Conservation (phyloP, 371 early-diverging fungal species). For the Polyrhizophydium stewartii region DNA sequence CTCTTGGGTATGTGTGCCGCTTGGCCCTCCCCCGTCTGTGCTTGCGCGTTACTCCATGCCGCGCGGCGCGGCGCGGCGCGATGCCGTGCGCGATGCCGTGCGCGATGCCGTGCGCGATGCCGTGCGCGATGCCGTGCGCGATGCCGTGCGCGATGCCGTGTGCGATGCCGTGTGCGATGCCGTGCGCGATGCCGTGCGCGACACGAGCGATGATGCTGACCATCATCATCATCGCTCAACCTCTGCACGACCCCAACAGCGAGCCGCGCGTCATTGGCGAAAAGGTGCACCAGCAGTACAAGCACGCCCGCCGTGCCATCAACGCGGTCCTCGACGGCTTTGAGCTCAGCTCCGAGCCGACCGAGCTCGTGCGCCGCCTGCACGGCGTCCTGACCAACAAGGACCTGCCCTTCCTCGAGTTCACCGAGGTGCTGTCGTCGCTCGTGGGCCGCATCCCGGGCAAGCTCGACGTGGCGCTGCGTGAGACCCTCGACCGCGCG, state of each 20-base stretch:
- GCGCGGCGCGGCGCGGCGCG: too few species aligned
- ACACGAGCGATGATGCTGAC: background rate
- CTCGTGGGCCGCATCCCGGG: constrained; percentile 84
- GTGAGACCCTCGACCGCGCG: constrained; percentile 24
- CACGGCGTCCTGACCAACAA: constrained; percentile 69
- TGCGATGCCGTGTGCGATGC: too few species aligned
- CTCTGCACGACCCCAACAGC: constrained; percentile 9
- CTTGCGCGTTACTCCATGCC: too few species aligned
- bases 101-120: too few species aligned
- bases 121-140: too few species aligned
- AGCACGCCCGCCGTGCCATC: constrained; percentile 55
- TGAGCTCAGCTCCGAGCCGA: constrained; percentile 68
- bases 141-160: too few species aligned
- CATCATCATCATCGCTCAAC: background rate
- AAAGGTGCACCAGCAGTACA: constrained; percentile 71
- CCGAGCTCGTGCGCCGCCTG: constrained; percentile 67
- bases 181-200: background rate
- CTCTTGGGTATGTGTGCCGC: constrained; percentile 63
- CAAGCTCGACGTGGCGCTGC: constrained; percentile 50
- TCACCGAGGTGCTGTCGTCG: constrained; percentile 74
- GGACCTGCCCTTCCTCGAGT: constrained; percentile 84
- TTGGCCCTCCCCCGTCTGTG: background rate
- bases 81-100: too few species aligned
- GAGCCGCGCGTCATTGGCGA: constrained; percentile 37
- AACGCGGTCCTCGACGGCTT: constrained; percentile 85